Evolutionary conservation across 345 rosid species (phyloP), one percentile per base, ranked within the genome.

Genomic region (Eucalyptus curtisii): DNA sequence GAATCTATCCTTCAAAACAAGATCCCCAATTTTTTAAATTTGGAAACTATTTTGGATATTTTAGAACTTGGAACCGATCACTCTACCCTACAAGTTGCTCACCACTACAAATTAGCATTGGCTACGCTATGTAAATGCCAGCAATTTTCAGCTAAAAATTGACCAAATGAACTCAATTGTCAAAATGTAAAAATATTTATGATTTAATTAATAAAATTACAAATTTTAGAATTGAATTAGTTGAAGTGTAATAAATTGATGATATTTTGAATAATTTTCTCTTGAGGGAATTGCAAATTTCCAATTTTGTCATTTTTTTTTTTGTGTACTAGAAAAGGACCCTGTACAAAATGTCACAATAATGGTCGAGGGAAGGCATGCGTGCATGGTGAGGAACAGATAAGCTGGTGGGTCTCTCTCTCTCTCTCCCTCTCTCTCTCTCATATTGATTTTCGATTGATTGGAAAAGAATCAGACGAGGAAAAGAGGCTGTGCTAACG

Each of bases 51-150:
- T 52, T 52, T 52, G 25, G 0, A 52, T 52, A 52, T 20, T 52
- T 52, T 52, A 52, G 25, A 52, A 52, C 5, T 1, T 1, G 10
- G 25, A 52, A 52, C 2, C 2, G 0, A 52, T 52, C 25, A 52
- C 25, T 52, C 57, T 20, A 52, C 25, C 57, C 1, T 52, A 1
- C 25, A 52, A 52, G 10, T 10, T 20, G 57, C 57, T 52, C 57
- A 52, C 57, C 25, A 20, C 57, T 52, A 20, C 2, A 52, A 8
- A 52, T 52, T 52, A 8, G 25, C 57, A 52, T 52, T 52, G 57
- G 57, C 57, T 52, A 20, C 1, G 5, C 10, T 52, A 52, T 0
- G 0, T 52, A 20, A 52, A 20, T 0, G 1, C 25, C 10, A 52
- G 20, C 8, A 52, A 52, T 52, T 52, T 52, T 0, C 10, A 52